Evolutionary conservation across 768 basidiomycete species (phyloP).

Genomic region (Boletus vinaceobasis): DNA sequence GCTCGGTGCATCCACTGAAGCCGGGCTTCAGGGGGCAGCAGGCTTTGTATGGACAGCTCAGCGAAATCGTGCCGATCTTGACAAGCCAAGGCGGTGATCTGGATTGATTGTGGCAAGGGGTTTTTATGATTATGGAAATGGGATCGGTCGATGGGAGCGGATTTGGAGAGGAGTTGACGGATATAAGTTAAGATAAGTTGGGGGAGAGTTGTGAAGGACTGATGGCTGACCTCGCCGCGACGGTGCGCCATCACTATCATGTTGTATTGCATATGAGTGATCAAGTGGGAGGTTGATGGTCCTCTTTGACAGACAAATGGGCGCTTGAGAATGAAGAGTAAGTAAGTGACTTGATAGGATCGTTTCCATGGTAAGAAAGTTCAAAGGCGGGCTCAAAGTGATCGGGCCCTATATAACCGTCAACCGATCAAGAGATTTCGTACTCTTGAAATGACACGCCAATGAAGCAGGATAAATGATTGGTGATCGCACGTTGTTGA

Average conservation of each 20-base stretch:
- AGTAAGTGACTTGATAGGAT: conserved; percentile 7
- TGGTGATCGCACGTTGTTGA: conserved; percentile 28
- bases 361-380: conserved; percentile 31
- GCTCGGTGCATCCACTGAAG: background rate
- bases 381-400: conserved; percentile 13
- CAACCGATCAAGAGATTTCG: conserved; percentile 28
- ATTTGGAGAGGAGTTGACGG: conserved; percentile 19
- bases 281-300: background rate
- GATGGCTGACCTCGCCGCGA: conserved; percentile 13
- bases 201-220: background rate
- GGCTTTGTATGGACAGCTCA: conserved; percentile 3
- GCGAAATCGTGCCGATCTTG: conserved; percentile 9
- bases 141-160: conserved; percentile 16
- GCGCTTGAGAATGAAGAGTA: conserved; percentile 4
- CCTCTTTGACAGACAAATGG: background rate
- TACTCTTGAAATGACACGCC: conserved; percentile 22
- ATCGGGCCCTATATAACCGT: conserved; percentile 16
- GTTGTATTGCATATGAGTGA: conserved; percentile 9
- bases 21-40: background rate
- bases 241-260: conserved; percentile 6
- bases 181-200: conserved; percentile 17
- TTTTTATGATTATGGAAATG: conserved; percentile 7
- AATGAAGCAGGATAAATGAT: conserved; percentile 17
- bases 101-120: conserved; percentile 2
- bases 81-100: conserved; percentile 7